Conservation (phyloP, 2,329 filamentous ascomycete genomes). For the Phoma sp. region DNA sequence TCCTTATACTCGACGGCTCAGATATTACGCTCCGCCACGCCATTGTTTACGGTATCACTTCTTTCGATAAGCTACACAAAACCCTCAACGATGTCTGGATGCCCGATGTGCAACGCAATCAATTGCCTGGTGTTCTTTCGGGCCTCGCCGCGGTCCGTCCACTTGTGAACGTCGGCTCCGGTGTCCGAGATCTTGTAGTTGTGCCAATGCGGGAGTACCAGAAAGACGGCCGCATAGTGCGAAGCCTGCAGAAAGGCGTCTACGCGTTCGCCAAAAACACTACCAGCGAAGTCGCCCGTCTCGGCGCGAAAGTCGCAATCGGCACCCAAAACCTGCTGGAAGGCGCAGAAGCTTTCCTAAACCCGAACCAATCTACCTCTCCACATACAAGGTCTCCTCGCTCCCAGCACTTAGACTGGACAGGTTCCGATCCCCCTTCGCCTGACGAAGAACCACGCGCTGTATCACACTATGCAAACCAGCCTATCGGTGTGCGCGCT, state of each 20-base stretch:
- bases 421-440: slow-evolving; percentile 63
- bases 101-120: slow-evolving; percentile 87
- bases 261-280: slow-evolving; percentile 91
- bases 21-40: slow-evolving; percentile 85
- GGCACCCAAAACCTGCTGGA: slow-evolving; percentile 94
- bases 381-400: slow-evolving; percentile 38
- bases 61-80: slow-evolving; percentile 88
- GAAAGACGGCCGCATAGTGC: slow-evolving; percentile 90
- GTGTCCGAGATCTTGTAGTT: slow-evolving; percentile 83
- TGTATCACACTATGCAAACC: slow-evolving; percentile 91
- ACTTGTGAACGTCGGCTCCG: slow-evolving; percentile 87
- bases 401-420: slow-evolving; percentile 49
- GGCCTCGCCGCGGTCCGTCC: slow-evolving; percentile 90
- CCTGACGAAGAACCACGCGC: slow-evolving; percentile 76
- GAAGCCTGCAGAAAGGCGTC: slow-evolving; percentile 90
- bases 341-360: slow-evolving; percentile 81
- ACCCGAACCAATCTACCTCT: slow-evolving; percentile 40
- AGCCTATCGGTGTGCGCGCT: slow-evolving; percentile 86
- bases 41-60: slow-evolving; percentile 89
- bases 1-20: slow-evolving; percentile 87
- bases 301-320: slow-evolving; percentile 92
- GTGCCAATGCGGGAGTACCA: slow-evolving; percentile 91
- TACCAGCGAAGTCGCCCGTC: slow-evolving; percentile 88
- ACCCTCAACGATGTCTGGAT: slow-evolving; percentile 96
- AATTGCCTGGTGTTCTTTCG: slow-evolving; percentile 86